phyloP scores from a whole-genome alignment of 768 basidiomycete genomes.

The Trametes cinnabarina region DNA sequence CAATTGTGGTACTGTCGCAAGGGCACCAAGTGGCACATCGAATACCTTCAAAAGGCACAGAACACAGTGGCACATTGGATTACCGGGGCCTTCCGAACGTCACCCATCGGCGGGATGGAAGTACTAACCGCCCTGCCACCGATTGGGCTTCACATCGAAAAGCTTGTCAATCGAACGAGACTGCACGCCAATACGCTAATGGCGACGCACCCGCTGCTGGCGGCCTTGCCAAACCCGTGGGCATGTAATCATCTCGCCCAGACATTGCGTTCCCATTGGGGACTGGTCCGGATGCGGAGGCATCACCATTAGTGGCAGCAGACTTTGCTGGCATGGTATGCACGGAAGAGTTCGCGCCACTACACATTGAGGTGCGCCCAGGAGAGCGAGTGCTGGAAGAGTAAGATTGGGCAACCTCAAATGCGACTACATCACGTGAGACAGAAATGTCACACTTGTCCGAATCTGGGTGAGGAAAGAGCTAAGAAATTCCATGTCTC shows the following conservation, averaged over 20 bases:
- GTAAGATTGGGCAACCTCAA: too few species aligned
- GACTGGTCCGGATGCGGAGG: background rate
- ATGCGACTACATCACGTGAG: too few species aligned
- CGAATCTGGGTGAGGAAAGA: too few species aligned
- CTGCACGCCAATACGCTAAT: background rate
- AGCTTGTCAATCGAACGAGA: too few species aligned
- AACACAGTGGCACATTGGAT: constrained; percentile 16
- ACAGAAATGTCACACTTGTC: too few species aligned
- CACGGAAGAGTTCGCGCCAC: too few species aligned
- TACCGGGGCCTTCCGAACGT: constrained; percentile 17
- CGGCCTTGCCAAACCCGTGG: background rate
- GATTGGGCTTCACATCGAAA: too few species aligned
- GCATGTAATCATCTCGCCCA: background rate
- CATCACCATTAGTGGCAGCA: too few species aligned
- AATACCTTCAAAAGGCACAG: constrained; percentile 7
- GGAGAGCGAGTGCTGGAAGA: too few species aligned
- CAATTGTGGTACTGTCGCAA: constrained; percentile 17
- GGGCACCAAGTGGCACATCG: background rate
- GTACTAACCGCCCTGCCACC: constrained; percentile 14
- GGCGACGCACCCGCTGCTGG: background rate
- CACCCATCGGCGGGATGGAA: constrained; percentile 17
- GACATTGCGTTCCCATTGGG: background rate
- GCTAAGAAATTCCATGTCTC: too few species aligned
- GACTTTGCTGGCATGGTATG: too few species aligned
- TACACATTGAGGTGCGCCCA: too few species aligned